phyloP scores from a whole-genome alignment of 768 basidiomycete genomes.

The Phlegmacium glaucopus region DNA sequence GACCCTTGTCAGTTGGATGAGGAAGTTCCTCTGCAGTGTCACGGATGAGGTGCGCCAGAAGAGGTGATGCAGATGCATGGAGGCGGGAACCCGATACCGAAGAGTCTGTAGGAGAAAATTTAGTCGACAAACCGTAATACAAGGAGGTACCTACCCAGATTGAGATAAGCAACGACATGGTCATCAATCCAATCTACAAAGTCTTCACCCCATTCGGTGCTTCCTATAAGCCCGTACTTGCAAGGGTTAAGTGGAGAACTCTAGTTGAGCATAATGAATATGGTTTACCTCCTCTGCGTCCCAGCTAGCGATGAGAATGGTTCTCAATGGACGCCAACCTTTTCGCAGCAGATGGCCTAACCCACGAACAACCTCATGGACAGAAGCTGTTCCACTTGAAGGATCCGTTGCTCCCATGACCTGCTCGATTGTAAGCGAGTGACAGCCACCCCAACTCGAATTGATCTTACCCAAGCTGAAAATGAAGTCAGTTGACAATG shows the following conservation, averaged over 20 bases:
- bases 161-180: slow-evolving; percentile 84
- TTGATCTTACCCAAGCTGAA: slow-evolving; percentile 49
- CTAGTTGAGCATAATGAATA: background rate
- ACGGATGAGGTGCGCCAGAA: slow-evolving; percentile 74
- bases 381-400: slow-evolving; percentile 69
- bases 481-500: slow-evolving; percentile 2
- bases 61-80: slow-evolving; percentile 64
- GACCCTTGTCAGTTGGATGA: slow-evolving; percentile 63
- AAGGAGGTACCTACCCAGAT: slow-evolving; percentile 48
- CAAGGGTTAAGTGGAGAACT: background rate
- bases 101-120: slow-evolving; percentile 15
- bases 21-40: slow-evolving; percentile 65
- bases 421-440: slow-evolving; percentile 2
- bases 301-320: slow-evolving; percentile 67
- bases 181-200: slow-evolving; percentile 78
- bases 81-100: slow-evolving; percentile 64
- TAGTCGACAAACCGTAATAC: background rate
- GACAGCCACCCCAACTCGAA: background rate
- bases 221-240: slow-evolving; percentile 68
- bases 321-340: slow-evolving; percentile 80
- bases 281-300: slow-evolving; percentile 60
- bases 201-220: slow-evolving; percentile 93
- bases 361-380: slow-evolving; percentile 73
- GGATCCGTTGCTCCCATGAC: slow-evolving; percentile 72
- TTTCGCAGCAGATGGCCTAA: slow-evolving; percentile 60